Evolutionary conservation across 1,284 basidiomycete genomes (phyloP).

Genomic region (Ganoderma lucidum): DNA sequence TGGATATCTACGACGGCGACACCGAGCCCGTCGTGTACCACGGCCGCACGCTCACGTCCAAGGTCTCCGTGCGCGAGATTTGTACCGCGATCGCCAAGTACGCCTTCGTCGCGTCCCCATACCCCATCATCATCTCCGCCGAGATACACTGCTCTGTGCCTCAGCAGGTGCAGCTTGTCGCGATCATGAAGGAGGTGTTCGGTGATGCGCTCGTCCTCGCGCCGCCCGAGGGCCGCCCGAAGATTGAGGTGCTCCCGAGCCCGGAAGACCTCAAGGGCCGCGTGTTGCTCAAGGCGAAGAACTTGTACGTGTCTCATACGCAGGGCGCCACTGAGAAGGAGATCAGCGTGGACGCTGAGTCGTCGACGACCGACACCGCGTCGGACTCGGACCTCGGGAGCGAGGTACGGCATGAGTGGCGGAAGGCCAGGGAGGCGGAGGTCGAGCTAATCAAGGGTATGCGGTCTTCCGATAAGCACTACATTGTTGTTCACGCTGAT

Average conservation of each 20-base stretch:
- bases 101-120: conserved; percentile 93
- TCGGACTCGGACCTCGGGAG: conserved; percentile 48
- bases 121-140: conserved; percentile 94
- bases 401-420: conserved; percentile 44
- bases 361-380: conserved; percentile 52
- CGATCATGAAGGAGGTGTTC: conserved; percentile 83
- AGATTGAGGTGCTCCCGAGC: conserved; percentile 76
- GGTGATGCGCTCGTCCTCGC: conserved; percentile 78
- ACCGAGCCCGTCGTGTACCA: conserved; percentile 87
- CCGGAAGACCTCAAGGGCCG: conserved; percentile 86
- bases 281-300: conserved; percentile 88
- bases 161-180: conserved; percentile 87
- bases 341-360: conserved; percentile 52
- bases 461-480: neutral
- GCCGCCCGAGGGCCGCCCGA: conserved; percentile 58
- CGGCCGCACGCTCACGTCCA: conserved; percentile 91
- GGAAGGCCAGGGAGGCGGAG: conserved; percentile 41
- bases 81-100: conserved; percentile 91
- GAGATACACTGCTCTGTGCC: conserved; percentile 89
- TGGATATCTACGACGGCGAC: conserved; percentile 95
- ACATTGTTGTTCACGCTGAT: neutral
- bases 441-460: conserved; percentile 41
- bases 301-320: conserved; percentile 55
- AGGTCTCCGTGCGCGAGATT: conserved; percentile 86
- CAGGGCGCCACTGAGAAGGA: conserved; percentile 51